Percentiles rank a stretch among this genome's conserved stretches.
phyloP scores from a whole-genome alignment of 176 grass and related monocot genomes.

The Luzula sylvatica region DNA sequence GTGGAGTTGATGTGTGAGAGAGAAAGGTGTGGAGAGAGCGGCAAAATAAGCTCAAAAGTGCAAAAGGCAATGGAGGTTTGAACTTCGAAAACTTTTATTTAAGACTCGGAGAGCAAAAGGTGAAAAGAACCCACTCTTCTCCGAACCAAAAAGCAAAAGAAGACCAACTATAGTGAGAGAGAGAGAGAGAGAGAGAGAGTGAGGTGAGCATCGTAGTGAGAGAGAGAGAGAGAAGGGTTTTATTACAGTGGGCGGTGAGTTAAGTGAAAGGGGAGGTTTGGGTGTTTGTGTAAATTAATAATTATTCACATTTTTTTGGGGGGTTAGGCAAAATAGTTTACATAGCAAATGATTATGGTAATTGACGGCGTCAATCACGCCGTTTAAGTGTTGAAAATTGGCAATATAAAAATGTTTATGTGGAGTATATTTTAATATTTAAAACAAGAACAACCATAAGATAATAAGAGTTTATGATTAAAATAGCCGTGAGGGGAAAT shows the following conservation, averaged over 20 bases:
- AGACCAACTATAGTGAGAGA: not conserved
- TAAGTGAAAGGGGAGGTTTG: slow-evolving; percentile 21
- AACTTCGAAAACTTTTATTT: slow-evolving; percentile 16
- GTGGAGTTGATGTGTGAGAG: not conserved
- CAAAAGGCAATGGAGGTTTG: slow-evolving; percentile 11
- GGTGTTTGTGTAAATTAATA: not conserved
- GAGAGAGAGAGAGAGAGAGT: slow-evolving; percentile 7
- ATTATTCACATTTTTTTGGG: not conserved
- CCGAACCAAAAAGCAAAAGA: too few relatives aligned
- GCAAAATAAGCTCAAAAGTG: slow-evolving; percentile 8
- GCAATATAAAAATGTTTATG: too few relatives aligned
- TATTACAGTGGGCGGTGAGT: slow-evolving; percentile 16
- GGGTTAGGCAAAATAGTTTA: too few relatives aligned
- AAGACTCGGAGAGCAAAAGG: not conserved
- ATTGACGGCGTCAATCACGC: too few relatives aligned
- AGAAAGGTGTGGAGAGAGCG: not conserved
- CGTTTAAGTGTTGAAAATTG: too few relatives aligned
- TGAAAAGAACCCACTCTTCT: too few relatives aligned
- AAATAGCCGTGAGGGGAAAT: too few relatives aligned
- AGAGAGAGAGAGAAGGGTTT: slow-evolving; percentile 17
- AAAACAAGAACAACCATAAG: too few relatives aligned
- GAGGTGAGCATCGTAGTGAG: too few relatives aligned
- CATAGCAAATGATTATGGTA: too few relatives aligned
- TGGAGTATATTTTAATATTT: too few relatives aligned
- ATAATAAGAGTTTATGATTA: too few relatives aligned